Percentiles rank a stretch among this genome's conserved stretches.
These are phyloP conservation scores for Eragrostis curvula DNA, from an alignment of 176 grass and related monocot species.

Conservation along the genomic window DNA sequence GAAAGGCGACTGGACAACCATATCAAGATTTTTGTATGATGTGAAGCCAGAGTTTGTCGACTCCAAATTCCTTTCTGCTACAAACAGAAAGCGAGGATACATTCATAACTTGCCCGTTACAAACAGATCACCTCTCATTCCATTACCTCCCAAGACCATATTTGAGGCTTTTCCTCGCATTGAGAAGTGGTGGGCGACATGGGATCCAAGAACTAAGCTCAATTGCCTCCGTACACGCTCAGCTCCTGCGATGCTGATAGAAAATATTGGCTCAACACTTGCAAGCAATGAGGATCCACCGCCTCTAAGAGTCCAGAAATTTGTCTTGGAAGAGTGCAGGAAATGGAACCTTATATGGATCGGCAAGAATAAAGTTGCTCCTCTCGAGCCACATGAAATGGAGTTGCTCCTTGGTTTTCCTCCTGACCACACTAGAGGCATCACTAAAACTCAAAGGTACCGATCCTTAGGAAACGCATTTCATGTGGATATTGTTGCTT, in stretches of 20 bases:
- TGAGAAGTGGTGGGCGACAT: slow-evolving; percentile 65
- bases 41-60: slow-evolving; percentile 73
- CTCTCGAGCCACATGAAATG: not conserved
- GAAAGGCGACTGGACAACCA: slow-evolving; percentile 59
- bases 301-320: not conserved
- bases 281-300: not conserved
- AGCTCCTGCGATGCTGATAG: slow-evolving; percentile 51
- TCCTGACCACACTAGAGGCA: not conserved
- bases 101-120: slow-evolving; percentile 67
- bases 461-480: not conserved
- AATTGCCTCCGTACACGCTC: slow-evolving; percentile 78
- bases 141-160: slow-evolving; percentile 65
- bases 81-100: slow-evolving; percentile 65
- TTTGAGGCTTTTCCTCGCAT: slow-evolving; percentile 57
- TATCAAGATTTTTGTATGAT: slow-evolving; percentile 69
- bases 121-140: slow-evolving; percentile 57
- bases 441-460: not conserved
- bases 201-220: slow-evolving; percentile 72
- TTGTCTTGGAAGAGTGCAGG: not conserved
- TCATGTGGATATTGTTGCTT: not conserved
- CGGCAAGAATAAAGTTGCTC: not conserved
- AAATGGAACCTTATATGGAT: not conserved
- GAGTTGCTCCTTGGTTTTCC: not conserved
- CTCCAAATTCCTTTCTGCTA: slow-evolving; percentile 72
- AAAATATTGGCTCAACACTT: not conserved